Evolutionary conservation across 805 yeast genomes (phyloP).

Genomic region (Saccharomycopsis olivae): DNA sequence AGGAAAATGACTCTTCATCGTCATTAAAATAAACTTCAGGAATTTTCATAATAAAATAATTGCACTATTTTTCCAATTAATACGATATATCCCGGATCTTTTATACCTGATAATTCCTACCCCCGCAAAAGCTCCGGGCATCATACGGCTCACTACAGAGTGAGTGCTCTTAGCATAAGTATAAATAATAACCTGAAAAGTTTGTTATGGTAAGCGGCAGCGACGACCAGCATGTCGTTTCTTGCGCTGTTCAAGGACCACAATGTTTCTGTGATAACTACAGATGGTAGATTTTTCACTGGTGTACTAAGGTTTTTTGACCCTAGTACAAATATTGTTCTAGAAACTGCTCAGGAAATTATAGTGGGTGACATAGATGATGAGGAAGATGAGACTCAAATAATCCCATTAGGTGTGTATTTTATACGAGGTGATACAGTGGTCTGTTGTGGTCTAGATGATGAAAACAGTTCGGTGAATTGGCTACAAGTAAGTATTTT

Average conservation of each 20-base stretch:
- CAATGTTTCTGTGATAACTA: conserved; percentile 25
- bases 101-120: no score
- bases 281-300: conserved; percentile 26
- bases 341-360: conserved; percentile 30
- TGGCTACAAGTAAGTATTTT: conserved; percentile 27
- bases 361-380: conserved; percentile 21
- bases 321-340: conserved; percentile 31
- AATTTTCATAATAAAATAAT: conserved; percentile 19
- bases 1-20: conserved; percentile 74
- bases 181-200: no score
- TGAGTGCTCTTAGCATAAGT: no score
- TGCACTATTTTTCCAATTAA: no score
- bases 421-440: conserved; percentile 35
- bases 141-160: no score
- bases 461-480: conserved; percentile 22
- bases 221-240: conserved; percentile 18
- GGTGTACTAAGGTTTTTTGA: conserved; percentile 27
- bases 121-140: no score
- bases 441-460: conserved; percentile 35
- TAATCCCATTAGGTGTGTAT: conserved; percentile 31
- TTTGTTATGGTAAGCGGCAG: no score
- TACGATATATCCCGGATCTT: no score
- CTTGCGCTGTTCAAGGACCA: conserved; percentile 15
- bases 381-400: conserved; percentile 25
- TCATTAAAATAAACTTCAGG: conserved; percentile 50